Conservation (phyloP, 1,139 yeast genomes). For the Kurtzmaniella natalensis region DNA sequence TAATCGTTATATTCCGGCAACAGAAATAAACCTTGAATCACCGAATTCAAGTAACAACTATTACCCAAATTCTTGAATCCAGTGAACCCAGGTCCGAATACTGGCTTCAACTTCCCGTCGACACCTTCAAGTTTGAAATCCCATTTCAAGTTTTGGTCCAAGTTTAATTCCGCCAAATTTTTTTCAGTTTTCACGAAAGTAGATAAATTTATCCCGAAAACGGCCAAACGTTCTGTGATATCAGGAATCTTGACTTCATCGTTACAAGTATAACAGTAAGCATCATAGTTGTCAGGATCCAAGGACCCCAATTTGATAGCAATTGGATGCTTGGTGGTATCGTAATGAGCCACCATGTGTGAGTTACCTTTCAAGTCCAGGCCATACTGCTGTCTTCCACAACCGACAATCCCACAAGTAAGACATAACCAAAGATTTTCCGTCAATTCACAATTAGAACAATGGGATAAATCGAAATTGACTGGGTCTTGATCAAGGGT, state of each 20-base stretch:
- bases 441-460: conserved; percentile 57
- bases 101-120: conserved; percentile 62
- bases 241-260: conserved; percentile 82
- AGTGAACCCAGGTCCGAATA: conserved; percentile 66
- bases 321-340: conserved; percentile 54
- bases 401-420: conserved; percentile 85
- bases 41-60: conserved; percentile 86
- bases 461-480: conserved; percentile 39
- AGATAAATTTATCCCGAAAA: conserved; percentile 68
- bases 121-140: conserved; percentile 78
- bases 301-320: conserved; percentile 91
- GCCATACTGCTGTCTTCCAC: conserved; percentile 91
- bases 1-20: conserved; percentile 35
- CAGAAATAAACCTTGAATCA: conserved; percentile 59
- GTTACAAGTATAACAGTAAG: conserved; percentile 83
- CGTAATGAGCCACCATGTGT: conserved; percentile 77
- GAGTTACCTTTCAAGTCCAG: conserved; percentile 83
- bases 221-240: conserved; percentile 44
- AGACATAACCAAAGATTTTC: conserved; percentile 87
- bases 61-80: conserved; percentile 90
- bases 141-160: conserved; percentile 92
- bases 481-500: conserved; percentile 28
- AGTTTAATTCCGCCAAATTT: conserved; percentile 79
- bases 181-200: conserved; percentile 68
- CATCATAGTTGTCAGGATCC: conserved; percentile 52